Evolutionary conservation across 169 alveolate species (phyloP), one percentile per base, ranked within the genome.

Genomic region (Plasmodium cynomolgi): DNA sequence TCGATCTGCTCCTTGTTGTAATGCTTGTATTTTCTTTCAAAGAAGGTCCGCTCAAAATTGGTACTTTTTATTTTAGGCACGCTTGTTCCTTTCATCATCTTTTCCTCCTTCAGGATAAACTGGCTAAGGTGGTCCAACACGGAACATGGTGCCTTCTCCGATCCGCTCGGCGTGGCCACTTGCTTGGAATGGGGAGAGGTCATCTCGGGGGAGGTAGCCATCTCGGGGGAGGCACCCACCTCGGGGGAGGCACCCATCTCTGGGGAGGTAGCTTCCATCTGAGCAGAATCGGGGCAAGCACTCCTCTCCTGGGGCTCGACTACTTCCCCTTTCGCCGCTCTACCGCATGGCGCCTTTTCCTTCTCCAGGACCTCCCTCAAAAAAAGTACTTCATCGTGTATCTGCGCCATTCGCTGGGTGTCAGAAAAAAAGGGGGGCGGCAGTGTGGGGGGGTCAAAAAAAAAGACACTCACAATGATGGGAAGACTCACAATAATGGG

Each of bases 351-450:
- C 62, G 34, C 39, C 62, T 34, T 68, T 68, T 62, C 31, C 26
- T 17, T 83, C 50, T 83, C 15, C 15, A 83, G 72, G 26, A 33
- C 23, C 11, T 83, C 56, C 47, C 41, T 47, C 74, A 83, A 31
- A 62, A 83, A 83, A 9, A 17, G 44, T 29, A 83, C 73, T 20
- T 83, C 91, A 34, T 83, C 91, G 29, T 15, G 72, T 17, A 83
- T 29, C 34, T 58, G 74, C 37, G n/a, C 29, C 29, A 83, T 54
- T 84, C 77, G 47, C 92, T 84, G 79, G 33, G 17, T 4, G 31
- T 2, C 75, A 81, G 29, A 33, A 39, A 84, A 37, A 34, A 5
- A 83, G 33, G 44, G 72, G 20, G 47, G 73, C n/a, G 50, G 4
- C 50, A 71, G 5, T 31, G n/a, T 81, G 31, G 41, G 39, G 58